Evolutionary conservation across 257 asterid genomes (phyloP), one percentile per base, ranked within the genome.

Genomic region (Solanum gracilifrons): DNA sequence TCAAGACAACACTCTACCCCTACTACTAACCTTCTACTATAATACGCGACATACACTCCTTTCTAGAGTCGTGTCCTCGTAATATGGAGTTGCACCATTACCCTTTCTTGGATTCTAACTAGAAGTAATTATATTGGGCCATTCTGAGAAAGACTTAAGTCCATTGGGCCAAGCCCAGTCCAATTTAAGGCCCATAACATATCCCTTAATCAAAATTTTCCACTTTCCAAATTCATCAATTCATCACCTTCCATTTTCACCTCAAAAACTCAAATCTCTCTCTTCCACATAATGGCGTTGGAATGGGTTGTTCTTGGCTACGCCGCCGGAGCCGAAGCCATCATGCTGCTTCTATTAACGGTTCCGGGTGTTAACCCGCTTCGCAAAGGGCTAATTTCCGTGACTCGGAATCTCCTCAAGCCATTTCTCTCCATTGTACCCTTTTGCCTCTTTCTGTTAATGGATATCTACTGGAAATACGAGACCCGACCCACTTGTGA

Each of bases 401-500:
- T 93, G 64, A 94, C 94, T 79, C 95, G 95, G 32, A 88, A 89
- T 89, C 93, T 94, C n/a, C 93, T 95, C 82, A 95, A 92, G 88
- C 97, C 98, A 29, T 90, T 95, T 86, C 92, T 94, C 55, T 94
- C 98, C 16, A 79, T 95, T 5, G 95, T 94, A 2, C 98, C 98
- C 83, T 95, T 95, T 84, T 93, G 98, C 68, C 93, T 95, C 82
- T 95, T 95, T 91, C 94, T 95, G 13, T 55, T 95, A 7, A 90
- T 91, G 93, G 97, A 95, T 83, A 95, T 95, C 68, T 95, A 94
- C 95, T 95, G 97, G 97, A 95, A 95, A 88, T 95, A 94, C 92
- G 98, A 95, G 92, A 90, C 72, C 87, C 93, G 95, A 1, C 96
- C 96, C 71, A 90, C 86, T 21, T 95, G 98, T 74, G 96, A 90